phyloP scores from a whole-genome alignment of 2,329 filamentous ascomycete genomes.

The Cladosporium sp. region DNA sequence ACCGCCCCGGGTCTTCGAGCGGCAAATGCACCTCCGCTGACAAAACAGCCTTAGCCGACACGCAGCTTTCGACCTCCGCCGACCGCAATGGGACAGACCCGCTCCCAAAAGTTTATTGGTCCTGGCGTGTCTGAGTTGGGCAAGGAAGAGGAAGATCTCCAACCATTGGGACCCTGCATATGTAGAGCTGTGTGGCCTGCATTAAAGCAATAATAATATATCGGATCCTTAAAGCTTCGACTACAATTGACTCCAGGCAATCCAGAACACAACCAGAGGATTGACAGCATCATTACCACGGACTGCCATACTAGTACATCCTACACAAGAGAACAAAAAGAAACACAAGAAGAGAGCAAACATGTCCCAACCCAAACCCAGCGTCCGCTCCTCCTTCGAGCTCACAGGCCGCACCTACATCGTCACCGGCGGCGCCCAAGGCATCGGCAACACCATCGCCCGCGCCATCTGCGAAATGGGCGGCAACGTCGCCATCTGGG shows the following conservation, averaged over 20 bases:
- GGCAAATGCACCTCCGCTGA: not conserved
- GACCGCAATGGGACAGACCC: too few relatives aligned
- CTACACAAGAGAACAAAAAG: not conserved
- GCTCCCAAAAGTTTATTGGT: too few relatives aligned
- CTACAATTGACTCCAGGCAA: not conserved
- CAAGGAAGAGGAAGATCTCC: too few relatives aligned
- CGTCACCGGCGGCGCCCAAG: constrained; percentile 26
- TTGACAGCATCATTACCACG: not conserved
- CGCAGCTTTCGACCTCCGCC: not conserved
- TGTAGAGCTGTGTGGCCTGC: too few relatives aligned
- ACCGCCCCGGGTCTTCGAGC: not conserved
- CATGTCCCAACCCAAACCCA: not conserved
- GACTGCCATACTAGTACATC: not conserved
- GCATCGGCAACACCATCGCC: constrained; percentile 24
- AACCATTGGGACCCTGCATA: not conserved
- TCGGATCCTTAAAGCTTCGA: not conserved
- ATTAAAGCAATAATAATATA: not conserved
- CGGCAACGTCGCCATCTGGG: constrained; percentile 55
- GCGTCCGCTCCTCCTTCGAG: constrained; percentile 16
- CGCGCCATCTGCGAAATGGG: constrained; percentile 26
- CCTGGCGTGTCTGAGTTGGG: too few relatives aligned
- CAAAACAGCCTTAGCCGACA: not conserved
- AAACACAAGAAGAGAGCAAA: not conserved
- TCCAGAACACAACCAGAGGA: not conserved
- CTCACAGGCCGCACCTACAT: constrained; percentile 24